Base-by-base conservation (phyloP, 2,329 filamentous ascomycete genomes). In the Didymella sp. region DNA sequence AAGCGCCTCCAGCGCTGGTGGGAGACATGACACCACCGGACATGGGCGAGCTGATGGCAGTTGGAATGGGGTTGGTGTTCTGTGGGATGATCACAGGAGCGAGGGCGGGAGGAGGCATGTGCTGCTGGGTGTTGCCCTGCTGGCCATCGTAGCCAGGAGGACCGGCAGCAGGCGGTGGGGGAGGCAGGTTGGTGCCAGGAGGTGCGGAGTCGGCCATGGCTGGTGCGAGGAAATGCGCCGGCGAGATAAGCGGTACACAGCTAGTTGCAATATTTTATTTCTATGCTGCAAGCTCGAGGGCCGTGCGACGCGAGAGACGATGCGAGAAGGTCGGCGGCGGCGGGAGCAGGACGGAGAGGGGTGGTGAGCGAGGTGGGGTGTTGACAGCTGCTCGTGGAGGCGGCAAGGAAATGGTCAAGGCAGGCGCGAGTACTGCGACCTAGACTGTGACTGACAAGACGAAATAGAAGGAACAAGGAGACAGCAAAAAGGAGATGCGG, bases 21-120 rank as follows among this genome's bases (percentile, higher is more conserved):
- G 95, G 93, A 51, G 95, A 97, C 84, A 95, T 88, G 74, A 96
- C 86, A 57, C 82, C 83, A 69, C 87, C 87, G 44, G 89, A 90
- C 85, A 92, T 87, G 43, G 92, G 92, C 57, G 92, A 96, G 62
- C 89, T 92, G 72, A 97, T 93, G 62, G 92, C 91, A 27, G 92
- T 96, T 45, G 93, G 93, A 72, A 97, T 95, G 43, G 93, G 91
- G 73, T 97, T 97, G 74, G 87, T 97, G 82, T 97, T 98, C 79
- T 95, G 92, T 25, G 94, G 93, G 73, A 98, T 98, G 76, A 89
- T 87, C 65, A 90, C 85, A 51, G 88, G 86, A 42, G 96, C 90
- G 60, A 96, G 87, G 66, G 93, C 90, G 60, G 92, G 92, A 55
- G 94, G 93, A 57, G 91, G 90, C 89, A 97, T 93, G 77, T 95